Base-by-base conservation (phyloP, 2,329 filamentous ascomycete genomes). In the Epichloe gansuensis region DNA sequence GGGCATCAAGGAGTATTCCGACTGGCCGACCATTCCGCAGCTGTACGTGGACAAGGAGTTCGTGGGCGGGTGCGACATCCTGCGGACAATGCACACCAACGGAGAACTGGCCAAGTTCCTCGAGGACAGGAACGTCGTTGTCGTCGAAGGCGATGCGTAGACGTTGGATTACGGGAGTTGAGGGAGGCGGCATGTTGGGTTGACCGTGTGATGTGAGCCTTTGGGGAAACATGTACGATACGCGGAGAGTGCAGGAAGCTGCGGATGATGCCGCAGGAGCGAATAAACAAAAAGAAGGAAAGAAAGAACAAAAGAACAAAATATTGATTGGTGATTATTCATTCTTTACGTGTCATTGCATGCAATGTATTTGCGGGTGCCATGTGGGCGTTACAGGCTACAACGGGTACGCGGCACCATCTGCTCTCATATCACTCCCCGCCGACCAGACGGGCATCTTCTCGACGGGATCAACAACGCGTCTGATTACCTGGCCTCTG, bases 11-110 rank as follows among this genome's bases (percentile, higher is more conserved):
- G 91, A 98, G 72, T 98, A 93, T 76, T 95, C 91, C 2, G 93
- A 97, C 67, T 98, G 93, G 93, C 93, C 93, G 13, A 98, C 93
- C 21, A 97, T 98, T 67, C 93, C 93, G 6, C 93, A 98, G 70
- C 78, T 98, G 17, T 98, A 97, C 71, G 77, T 98, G 50, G 82
- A 94, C 57, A 91, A 91, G 73, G 91, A 98, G 68, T 98, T 98
- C 67, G 77, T 98, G 46, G 93, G 93, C 52, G 93, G 93, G n/a
- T 96, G 91, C 67, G 93, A 98, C 69, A 98, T 98, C 58, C 70
- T 98, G 61, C 85, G 97, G 67, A 86, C 85, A 2, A 97, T 98
- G 93, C 91, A 97, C 73, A 88, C 96, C 72, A 94, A 88, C 65
- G 93, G 93, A 31, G 90, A 94, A 60, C 73, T 98, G 63, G 88